These are phyloP conservation scores for Akanthomyces uredinophilus DNA, from an alignment of 2,329 filamentous ascomycete genomes.

Conservation along the genomic window DNA sequence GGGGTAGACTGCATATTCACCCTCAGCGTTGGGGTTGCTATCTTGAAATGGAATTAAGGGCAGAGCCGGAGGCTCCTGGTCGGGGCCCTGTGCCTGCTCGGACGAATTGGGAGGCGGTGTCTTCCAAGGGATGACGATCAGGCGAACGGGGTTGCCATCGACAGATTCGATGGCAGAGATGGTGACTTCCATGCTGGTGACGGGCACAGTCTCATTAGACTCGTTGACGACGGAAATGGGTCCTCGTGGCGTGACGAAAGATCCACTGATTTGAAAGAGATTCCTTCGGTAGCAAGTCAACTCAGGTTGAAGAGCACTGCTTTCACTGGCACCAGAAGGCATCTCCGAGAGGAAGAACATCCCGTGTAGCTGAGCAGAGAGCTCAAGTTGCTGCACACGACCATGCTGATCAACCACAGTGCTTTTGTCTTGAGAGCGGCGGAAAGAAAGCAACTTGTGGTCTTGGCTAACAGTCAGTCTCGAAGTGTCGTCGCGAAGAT, in stretches of 20 bases:
- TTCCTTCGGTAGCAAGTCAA: slow-evolving; percentile 94
- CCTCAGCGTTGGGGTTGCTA: slow-evolving; percentile 56
- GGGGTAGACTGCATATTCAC: slow-evolving; percentile 83
- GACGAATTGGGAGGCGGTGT: slow-evolving; percentile 76
- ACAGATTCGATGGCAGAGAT: slow-evolving; percentile 94
- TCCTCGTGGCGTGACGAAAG: slow-evolving; percentile 72
- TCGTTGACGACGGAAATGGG: slow-evolving; percentile 79
- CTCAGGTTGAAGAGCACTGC: slow-evolving; percentile 63
- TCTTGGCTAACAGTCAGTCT: slow-evolving; percentile 55
- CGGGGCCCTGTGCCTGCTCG: slow-evolving; percentile 58
- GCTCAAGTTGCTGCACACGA: slow-evolving; percentile 55
- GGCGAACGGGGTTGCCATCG: slow-evolving; percentile 83
- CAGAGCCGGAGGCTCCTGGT: slow-evolving; percentile 82
- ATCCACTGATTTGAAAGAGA: slow-evolving; percentile 91
- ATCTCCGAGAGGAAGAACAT: slow-evolving; percentile 87
- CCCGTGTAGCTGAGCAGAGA: slow-evolving; percentile 72
- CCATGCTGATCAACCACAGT: slow-evolving; percentile 56
- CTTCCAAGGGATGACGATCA: slow-evolving; percentile 98
- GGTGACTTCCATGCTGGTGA: slow-evolving; percentile 76
- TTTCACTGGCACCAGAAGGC: slow-evolving; percentile 57
- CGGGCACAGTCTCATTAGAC: slow-evolving; percentile 75
- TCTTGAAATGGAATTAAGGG: slow-evolving; percentile 65
- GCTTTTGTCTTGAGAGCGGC: slow-evolving; percentile 52
- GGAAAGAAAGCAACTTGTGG: slow-evolving; percentile 56
- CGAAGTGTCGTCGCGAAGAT: slow-evolving; percentile 53